Evolutionary conservation across 1,284 basidiomycete species (phyloP), one percentile per base, ranked within the genome.

Genomic region (Vanrija pseudolonga): DNA sequence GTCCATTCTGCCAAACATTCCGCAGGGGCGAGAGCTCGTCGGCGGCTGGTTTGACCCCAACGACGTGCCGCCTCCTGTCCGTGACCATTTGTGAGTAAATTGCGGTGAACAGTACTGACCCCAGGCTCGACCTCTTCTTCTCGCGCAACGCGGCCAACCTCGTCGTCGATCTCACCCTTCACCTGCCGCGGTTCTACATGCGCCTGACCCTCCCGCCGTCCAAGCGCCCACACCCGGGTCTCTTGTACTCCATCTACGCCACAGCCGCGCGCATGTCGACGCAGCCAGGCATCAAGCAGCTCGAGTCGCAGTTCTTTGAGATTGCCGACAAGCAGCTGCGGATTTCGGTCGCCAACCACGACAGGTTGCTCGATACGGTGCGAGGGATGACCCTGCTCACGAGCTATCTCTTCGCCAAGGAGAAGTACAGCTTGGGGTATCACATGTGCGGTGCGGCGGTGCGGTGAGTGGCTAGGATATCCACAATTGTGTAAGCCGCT

Each of bases 11-110:
- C 58, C 58, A 2, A 45, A 36, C 5, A 39, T 60, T 4, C 58
- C 58, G 8, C 52, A 54, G 39, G 58, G 58, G 4, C 51, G 58
- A 32, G 58, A 60, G 32, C 39, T 70, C 2, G 53, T 62, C 0
- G 65, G 65, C 1, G 67, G 67, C 1, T 71, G 69, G 69, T 68
- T 68, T 45, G 69, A 71, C 47, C 60, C 66, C 11, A 57, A 61
- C 18, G 69, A 69, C 48, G 59, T 71, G 5, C 69, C 69, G 4
- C 56, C 59, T 8, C 47, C 53, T 6, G 63, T 68, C 6, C 53
- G 69, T 12, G 69, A 72, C 45, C 67, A 68, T 48, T 56, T 72
- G 53, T 69, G 37, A 57, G 65, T 36, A 17, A 14, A 37, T 36
- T 23, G 26, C 47, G 19, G 37, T 45, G 36, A 54, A 45, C 57